A percentile compares a stretch with the other conserved stretches of the same genome.
Conservation (phyloP, 352 stramenopile species). For the Globisporangium uncinulatum region DNA sequence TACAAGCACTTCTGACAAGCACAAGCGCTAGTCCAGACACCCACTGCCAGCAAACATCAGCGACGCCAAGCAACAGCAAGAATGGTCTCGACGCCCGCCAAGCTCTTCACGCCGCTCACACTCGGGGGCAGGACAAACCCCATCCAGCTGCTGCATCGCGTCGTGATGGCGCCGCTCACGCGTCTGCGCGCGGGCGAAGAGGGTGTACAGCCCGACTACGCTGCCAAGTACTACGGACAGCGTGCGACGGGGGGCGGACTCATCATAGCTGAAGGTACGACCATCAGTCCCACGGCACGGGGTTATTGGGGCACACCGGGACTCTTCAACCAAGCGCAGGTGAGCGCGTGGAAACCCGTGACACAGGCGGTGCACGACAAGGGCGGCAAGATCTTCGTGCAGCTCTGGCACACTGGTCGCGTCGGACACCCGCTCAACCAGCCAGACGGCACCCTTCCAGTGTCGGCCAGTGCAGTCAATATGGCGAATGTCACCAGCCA, state of each 20-base stretch:
- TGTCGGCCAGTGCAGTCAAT: conserved; percentile 45
- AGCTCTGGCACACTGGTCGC: conserved; percentile 87
- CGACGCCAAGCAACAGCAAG: no score
- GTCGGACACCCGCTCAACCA: conserved; percentile 66
- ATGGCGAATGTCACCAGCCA: no score
- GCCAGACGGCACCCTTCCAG: conserved; percentile 37
- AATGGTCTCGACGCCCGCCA: no score
- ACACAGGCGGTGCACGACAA: conserved; percentile 68
- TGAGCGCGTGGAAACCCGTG: conserved; percentile 44
- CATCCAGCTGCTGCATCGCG: conserved; percentile 47
- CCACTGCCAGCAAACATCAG: no score
- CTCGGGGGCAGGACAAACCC: conserved; percentile 49
- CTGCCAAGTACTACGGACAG: conserved; percentile 58
- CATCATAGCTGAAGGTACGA: conserved; percentile 59
- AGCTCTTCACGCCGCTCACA: conserved; percentile 59
- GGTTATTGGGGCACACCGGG: conserved; percentile 45
- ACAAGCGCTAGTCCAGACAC: no score
- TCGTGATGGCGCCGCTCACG: conserved; percentile 69
- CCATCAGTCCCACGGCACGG: conserved; percentile 38
- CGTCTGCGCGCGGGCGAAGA: conserved; percentile 31
- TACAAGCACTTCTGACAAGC: no score
- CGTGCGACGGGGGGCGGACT: conserved; percentile 46
- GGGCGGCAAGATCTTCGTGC: conserved; percentile 69
- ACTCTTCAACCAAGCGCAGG: conserved; percentile 48
- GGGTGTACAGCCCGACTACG: conserved; percentile 30